Base-by-base conservation (phyloP, 441 rosid genomes). In the Croton laevigatus region DNA sequence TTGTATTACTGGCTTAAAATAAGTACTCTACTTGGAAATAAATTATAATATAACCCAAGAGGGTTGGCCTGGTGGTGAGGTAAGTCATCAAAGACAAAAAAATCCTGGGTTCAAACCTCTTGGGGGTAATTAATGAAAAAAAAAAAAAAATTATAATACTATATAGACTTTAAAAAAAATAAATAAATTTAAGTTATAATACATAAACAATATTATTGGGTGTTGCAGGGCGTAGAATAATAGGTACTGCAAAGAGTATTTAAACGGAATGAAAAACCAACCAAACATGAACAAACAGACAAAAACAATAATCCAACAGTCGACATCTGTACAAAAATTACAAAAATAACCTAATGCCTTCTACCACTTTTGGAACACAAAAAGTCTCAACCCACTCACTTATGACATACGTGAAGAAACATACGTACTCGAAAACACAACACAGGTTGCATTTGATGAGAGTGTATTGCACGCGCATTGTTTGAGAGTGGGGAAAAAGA, bases 401-500 rank as follows among this genome's bases (percentile, higher is more conserved):
- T 17, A 13, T 9, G 10, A 6, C 0, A 23, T 5, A 4, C 6
- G 22, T 22, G 37, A 3, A 0, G 0, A 10, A 32, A 6, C 46
- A 17, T 1, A 14, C 49, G 1, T 14, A n/a, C n/a, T n/a, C n/a
- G n/a, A n/a, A n/a, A n/a, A n/a, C n/a, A 6, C 13, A 10, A 19
- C 10, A 5, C 51, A 6, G 20, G 65, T n/a, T 22, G 14, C 32
- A 3, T 46, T 40, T 48, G 49, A 12, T 13, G 42, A 73, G 61
- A 65, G 4, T 63, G 69, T 13, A n/a, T 1, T 0, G 1, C 74
- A 64, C 51, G 69, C 59, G 65, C 49, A 6, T 5, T 34, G 7
- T 4, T 1, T 13, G 79, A 65, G 78, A 73, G 79, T 77, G 75
- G 71, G 65, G 19, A 23, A 0, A 19, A 61, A 20, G 69, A 61